Evolutionary conservation across 129 eudicot species (phyloP).

Genomic region (Artemisia argyi): DNA sequence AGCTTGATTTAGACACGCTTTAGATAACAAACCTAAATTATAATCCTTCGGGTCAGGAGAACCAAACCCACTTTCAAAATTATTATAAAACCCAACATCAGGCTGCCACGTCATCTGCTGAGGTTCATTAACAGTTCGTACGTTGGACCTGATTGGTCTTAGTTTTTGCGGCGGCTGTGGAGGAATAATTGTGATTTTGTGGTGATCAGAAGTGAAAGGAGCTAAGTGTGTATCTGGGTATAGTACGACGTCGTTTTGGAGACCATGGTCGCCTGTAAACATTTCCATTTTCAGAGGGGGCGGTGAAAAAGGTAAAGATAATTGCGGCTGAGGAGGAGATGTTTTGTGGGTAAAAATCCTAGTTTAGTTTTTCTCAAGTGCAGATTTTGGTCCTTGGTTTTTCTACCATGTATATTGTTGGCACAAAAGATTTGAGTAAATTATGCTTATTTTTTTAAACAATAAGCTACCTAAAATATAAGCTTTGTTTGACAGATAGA

Average conservation of each 20-base stretch:
- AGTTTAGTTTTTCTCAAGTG: slow-evolving; percentile 11
- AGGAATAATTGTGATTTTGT: slow-evolving; percentile 14
- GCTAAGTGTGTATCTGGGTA: slow-evolving; percentile 30
- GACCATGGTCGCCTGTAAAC: slow-evolving; percentile 41
- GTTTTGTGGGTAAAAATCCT: slow-evolving; percentile 38
- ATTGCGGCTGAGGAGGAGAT: slow-evolving; percentile 18
- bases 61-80: slow-evolving; percentile 5
- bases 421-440: neutral
- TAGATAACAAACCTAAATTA: slow-evolving; percentile 14
- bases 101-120: slow-evolving; percentile 24
- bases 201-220: slow-evolving; percentile 31
- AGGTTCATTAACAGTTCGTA: slow-evolving; percentile 23
- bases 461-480: too few species aligned
- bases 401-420: neutral
- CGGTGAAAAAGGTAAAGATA: slow-evolving; percentile 30
- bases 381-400: neutral
- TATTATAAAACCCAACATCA: slow-evolving; percentile 25
- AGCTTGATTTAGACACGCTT: slow-evolving; percentile 16
- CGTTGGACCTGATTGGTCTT: slow-evolving; percentile 53
- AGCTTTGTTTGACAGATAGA: too few species aligned
- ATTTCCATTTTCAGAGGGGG: slow-evolving; percentile 37
- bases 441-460: too few species aligned
- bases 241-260: slow-evolving; percentile 37
- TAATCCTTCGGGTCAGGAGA: slow-evolving; percentile 11
- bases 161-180: slow-evolving; percentile 59